phyloP scores from a whole-genome alignment of 495 filamentous ascomycete species.

The Xylaria acuta region DNA sequence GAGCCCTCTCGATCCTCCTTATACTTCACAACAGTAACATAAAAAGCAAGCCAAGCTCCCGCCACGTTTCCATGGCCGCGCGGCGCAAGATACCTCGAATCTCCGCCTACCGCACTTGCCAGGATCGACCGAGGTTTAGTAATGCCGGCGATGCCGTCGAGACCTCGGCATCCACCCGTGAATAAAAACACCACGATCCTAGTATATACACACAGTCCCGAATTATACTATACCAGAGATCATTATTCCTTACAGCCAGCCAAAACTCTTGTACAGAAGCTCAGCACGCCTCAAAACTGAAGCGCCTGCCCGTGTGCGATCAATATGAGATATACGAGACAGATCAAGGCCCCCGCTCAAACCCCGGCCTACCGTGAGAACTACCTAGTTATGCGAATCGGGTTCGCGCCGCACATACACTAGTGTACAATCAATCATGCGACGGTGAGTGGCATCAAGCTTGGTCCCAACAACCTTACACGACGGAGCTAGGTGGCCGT shows the following conservation, averaged over 20 bases:
- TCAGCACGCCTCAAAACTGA: no score
- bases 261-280: background rate
- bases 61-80: no score
- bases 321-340: no score
- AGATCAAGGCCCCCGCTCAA: no score
- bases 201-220: no score
- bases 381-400: background rate
- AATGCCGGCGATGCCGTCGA: background rate
- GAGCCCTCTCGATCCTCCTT: background rate
- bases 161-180: background rate
- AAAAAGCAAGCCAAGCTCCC: background rate
- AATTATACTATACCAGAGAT: no score
- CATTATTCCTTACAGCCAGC: background rate
- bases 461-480: background rate
- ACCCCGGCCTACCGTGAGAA: background rate
- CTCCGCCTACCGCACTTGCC: background rate
- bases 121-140: background rate
- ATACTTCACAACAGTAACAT: background rate
- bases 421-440: background rate
- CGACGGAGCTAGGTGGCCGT: background rate
- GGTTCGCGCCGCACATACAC: background rate
- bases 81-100: background rate
- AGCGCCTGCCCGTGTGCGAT: no score
- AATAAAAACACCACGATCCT: no score
- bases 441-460: background rate